phyloP scores from a whole-genome alignment of 2,329 filamentous ascomycete genomes.

The Colletotrichum australisinense region DNA sequence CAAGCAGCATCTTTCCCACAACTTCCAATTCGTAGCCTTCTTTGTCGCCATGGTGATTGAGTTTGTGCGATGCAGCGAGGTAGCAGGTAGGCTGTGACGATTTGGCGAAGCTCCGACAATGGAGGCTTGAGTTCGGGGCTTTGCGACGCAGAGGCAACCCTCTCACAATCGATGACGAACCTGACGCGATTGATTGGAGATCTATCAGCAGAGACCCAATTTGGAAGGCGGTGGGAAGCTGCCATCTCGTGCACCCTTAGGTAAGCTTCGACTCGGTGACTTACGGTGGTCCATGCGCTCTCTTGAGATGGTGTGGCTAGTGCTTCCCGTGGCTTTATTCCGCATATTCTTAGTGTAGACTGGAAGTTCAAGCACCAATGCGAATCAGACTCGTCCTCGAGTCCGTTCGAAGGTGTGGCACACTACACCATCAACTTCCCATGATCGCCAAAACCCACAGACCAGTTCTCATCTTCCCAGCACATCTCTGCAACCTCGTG shows the following conservation, averaged over 20 bases:
- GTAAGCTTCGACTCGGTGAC: background rate
- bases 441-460: background rate
- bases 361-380: background rate
- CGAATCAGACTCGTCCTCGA: background rate
- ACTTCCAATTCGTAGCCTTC: slow-evolving; percentile 64
- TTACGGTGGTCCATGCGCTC: background rate
- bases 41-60: slow-evolving; percentile 49
- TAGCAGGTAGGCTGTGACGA: background rate
- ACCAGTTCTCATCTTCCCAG: background rate
- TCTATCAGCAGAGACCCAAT: background rate
- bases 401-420: background rate
- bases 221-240: slow-evolving; percentile 24
- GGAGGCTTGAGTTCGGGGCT: background rate
- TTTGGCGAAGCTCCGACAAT: background rate
- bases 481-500: slow-evolving; percentile 10
- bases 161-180: slow-evolving; percentile 33
- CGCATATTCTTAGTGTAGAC: background rate
- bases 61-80: background rate
- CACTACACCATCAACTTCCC: background rate
- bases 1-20: slow-evolving; percentile 77
- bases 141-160: background rate
- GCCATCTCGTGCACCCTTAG: background rate
- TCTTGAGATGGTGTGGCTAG: slow-evolving; percentile 10
- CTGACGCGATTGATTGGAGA: slow-evolving; percentile 32
- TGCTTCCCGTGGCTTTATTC: background rate